Evolutionary conservation across 495 filamentous ascomycete genomes (phyloP).

Genomic region (Letharia lupina): DNA sequence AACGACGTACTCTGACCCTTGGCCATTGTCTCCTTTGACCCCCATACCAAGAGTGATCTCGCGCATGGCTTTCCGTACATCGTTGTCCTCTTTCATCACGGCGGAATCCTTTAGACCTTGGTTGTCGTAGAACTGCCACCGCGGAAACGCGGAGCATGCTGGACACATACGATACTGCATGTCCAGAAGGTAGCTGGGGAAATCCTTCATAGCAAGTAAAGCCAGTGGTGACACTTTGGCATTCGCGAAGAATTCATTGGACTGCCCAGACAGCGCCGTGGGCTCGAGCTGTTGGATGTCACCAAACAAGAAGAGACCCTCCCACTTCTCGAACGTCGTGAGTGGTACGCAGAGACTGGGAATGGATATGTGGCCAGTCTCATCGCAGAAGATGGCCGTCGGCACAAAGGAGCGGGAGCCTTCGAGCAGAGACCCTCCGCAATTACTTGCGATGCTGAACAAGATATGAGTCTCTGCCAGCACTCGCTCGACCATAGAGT

Average conservation of each 20-base stretch:
- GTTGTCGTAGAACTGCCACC: neutral
- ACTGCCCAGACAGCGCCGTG: neutral
- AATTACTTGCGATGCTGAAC: neutral
- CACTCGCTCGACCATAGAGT: neutral
- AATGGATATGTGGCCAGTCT: neutral
- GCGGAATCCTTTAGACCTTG: neutral
- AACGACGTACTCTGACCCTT: neutral
- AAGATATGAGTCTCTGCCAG: neutral
- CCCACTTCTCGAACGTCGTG: neutral
- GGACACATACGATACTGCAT: neutral
- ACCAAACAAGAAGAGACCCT: neutral
- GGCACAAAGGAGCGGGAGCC: neutral
- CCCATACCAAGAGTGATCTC: neutral
- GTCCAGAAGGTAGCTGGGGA: neutral
- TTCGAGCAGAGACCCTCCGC: neutral
- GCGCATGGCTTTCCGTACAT: neutral
- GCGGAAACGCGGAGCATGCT: neutral
- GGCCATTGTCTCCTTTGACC: fast-evolving
- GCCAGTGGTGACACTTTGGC: neutral
- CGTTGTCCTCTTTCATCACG: neutral
- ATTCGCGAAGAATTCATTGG: neutral
- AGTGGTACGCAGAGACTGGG: neutral
- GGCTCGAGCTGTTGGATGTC: neutral
- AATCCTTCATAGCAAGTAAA: neutral
- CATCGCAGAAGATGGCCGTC: neutral